phyloP scores from a whole-genome alignment of 225 moss, liverwort and hornwort species.

The Lunularia cruciata region DNA sequence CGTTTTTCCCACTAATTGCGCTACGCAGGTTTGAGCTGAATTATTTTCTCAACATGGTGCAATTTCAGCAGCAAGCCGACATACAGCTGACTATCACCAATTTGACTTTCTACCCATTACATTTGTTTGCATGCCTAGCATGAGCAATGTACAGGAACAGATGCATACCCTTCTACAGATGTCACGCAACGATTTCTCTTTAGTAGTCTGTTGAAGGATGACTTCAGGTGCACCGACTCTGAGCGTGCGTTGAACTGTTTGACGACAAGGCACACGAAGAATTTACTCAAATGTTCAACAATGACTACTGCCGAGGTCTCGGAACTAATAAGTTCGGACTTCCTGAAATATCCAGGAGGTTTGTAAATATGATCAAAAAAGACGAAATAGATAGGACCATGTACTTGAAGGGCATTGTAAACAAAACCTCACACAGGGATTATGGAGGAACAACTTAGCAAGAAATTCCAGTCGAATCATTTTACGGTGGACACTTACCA shows the following conservation, averaged over 20 bases:
- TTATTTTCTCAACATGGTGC: too few relatives aligned
- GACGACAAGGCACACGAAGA: slow-evolving; percentile 2
- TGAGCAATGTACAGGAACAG: neutral
- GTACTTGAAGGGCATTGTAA: too few relatives aligned
- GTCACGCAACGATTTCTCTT: slow-evolving; percentile 76
- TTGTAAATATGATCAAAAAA: neutral
- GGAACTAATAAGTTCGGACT: neutral
- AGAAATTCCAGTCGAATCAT: too few relatives aligned
- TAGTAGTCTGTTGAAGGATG: slow-evolving; percentile 79
- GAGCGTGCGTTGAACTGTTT: slow-evolving; percentile 94
- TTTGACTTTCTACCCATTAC: neutral
- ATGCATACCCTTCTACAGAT: slow-evolving; percentile 79
- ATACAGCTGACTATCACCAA: too few relatives aligned
- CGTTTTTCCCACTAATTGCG: too few relatives aligned
- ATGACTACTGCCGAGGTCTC: neutral
- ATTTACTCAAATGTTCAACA: neutral
- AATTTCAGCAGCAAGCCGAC: too few relatives aligned
- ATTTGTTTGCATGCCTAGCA: too few relatives aligned
- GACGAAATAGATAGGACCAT: too few relatives aligned
- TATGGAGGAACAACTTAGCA: too few relatives aligned
- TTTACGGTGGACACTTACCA: slow-evolving; percentile 52
- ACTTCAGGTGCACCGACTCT: slow-evolving; percentile 82
- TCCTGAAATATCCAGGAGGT: too few relatives aligned
- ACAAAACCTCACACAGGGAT: too few relatives aligned
- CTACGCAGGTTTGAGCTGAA: too few relatives aligned